These are phyloP conservation scores for Marchantia polymorpha DNA, from an alignment of 225 moss, liverwort and hornwort species.

Conservation along the genomic window DNA sequence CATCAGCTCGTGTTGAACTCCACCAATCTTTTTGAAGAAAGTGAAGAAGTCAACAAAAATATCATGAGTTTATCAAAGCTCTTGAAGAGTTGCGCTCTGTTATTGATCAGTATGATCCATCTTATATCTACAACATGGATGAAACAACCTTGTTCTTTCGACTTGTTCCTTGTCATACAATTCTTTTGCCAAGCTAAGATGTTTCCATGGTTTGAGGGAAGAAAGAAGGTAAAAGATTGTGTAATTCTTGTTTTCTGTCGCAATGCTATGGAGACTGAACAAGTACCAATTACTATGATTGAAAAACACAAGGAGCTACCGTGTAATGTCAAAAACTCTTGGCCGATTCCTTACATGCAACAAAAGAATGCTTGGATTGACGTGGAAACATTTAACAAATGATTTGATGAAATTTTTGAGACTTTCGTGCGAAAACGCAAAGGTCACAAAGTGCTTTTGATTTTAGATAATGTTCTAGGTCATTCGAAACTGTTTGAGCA, in stretches of 20 bases:
- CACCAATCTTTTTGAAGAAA: too few relatives aligned
- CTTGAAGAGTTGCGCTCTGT: neutral
- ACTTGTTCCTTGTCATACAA: neutral
- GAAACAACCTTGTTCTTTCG: neutral
- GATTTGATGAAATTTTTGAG: neutral
- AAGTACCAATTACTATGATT: too few relatives aligned
- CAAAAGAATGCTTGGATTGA: neutral
- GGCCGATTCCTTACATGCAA: neutral
- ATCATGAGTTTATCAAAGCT: neutral
- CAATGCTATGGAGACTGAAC: neutral
- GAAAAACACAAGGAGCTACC: neutral
- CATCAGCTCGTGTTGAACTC: too few relatives aligned
- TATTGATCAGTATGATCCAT: neutral
- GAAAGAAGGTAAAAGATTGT: neutral
- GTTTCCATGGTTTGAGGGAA: neutral
- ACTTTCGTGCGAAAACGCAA: neutral
- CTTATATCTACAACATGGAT: neutral
- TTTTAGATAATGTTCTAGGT: neutral
- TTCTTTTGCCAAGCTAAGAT: neutral
- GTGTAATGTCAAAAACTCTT: neutral
- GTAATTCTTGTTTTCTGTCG: neutral
- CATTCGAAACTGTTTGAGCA: neutral
- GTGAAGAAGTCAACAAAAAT: neutral
- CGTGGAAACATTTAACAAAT: neutral
- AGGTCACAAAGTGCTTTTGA: neutral